Conservation (phyloP, 2,329 filamentous ascomycete genomes). For the Albophoma yamanashiensis region DNA sequence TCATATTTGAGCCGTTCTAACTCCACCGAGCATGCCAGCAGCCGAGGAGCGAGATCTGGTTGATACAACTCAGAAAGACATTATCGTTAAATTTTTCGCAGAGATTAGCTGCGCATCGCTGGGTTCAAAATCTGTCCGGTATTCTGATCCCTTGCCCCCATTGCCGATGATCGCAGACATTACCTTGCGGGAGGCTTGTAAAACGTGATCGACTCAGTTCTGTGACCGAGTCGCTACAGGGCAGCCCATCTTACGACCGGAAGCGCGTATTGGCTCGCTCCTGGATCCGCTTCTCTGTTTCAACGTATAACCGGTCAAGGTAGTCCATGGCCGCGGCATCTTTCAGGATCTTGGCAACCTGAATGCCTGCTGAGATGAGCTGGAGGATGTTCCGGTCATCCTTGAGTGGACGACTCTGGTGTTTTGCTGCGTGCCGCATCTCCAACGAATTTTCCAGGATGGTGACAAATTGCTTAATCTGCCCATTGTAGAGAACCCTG, state of each 20-base stretch:
- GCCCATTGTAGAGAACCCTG: slow-evolving; percentile 74
- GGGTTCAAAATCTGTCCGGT: neutral
- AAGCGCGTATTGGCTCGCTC: slow-evolving; percentile 39
- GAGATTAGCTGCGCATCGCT: neutral
- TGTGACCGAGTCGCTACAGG: slow-evolving; percentile 3
- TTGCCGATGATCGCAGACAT: neutral
- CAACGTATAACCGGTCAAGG: slow-evolving; percentile 70
- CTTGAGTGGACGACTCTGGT: slow-evolving; percentile 73
- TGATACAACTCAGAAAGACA: neutral
- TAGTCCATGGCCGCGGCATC: slow-evolving; percentile 77
- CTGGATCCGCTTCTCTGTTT: slow-evolving; percentile 70
- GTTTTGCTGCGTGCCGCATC: slow-evolving; percentile 76
- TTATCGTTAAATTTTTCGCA: slow-evolving; percentile 5
- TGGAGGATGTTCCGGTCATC: slow-evolving; percentile 84
- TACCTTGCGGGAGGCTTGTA: neutral
- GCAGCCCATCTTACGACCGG: slow-evolving; percentile 14
- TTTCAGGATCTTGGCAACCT: slow-evolving; percentile 80
- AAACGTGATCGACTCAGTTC: slow-evolving; percentile 10
- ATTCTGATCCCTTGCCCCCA: neutral
- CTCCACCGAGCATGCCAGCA: slow-evolving; percentile 3
- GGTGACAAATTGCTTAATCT: slow-evolving; percentile 86
- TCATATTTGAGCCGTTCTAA: neutral
- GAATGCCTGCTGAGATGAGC: slow-evolving; percentile 75
- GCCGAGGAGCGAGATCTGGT: neutral
- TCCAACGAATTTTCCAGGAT: slow-evolving; percentile 81